A percentile compares a stretch with the other conserved stretches of the same genome.
These are phyloP conservation scores for Leishmania major DNA, from an alignment of 208 protist genomes.

Conservation along the genomic window DNA sequence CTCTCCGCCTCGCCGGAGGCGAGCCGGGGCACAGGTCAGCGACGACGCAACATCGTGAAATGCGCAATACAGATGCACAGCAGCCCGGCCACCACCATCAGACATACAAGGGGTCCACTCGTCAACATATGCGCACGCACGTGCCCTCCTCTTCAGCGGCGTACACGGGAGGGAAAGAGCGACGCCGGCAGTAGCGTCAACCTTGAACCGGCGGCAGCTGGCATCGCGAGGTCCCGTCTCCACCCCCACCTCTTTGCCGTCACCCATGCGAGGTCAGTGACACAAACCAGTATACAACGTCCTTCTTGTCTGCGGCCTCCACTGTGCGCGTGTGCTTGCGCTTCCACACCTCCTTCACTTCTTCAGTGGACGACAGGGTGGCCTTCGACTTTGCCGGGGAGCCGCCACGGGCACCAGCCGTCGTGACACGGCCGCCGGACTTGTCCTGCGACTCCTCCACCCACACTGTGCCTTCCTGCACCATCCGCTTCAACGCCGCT, in stretches of 20 bases:
- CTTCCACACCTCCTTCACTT: slow-evolving; percentile 35
- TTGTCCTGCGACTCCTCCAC: slow-evolving; percentile 41
- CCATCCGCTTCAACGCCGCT: slow-evolving; percentile 60
- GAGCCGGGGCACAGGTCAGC: background rate
- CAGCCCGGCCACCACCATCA: background rate
- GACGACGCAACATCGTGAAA: background rate
- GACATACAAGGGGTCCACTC: background rate
- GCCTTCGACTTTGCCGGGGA: slow-evolving; percentile 2
- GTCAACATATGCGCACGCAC: background rate
- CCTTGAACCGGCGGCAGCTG: background rate
- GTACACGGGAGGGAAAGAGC: background rate
- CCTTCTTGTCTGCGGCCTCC: slow-evolving; percentile 6
- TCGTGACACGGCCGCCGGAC: background rate
- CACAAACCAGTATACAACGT: slow-evolving; percentile 63
- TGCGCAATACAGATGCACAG: background rate
- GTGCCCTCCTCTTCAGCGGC: background rate
- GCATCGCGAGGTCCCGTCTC: background rate
- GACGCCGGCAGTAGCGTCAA: background rate
- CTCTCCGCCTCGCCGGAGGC: background rate
- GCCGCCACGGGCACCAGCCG: background rate
- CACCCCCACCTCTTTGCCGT: background rate
- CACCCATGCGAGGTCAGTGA: slow-evolving; percentile 41
- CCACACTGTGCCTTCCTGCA: slow-evolving; percentile 86
- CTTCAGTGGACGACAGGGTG: slow-evolving; percentile 11
- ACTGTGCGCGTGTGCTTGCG: slow-evolving; percentile 4